Evolutionary conservation across 2,329 filamentous ascomycete species (phyloP), one percentile per base, ranked within the genome.

Genomic region (Calcarisporium arbuscula): DNA sequence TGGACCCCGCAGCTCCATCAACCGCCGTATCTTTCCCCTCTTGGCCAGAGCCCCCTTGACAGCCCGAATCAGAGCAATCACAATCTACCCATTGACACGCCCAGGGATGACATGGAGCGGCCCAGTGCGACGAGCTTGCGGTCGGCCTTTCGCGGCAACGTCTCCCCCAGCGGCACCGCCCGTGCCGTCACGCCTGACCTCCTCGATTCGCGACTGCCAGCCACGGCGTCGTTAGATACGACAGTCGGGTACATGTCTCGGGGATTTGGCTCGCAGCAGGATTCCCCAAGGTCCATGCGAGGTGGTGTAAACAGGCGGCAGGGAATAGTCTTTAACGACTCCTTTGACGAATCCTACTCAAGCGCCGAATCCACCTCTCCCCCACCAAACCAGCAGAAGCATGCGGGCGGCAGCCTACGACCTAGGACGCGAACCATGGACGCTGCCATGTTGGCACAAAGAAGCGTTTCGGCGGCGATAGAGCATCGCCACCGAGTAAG

Each of bases 161-260:
- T 52, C 32, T 45, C 47, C 34, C 41, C 51, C 34, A 58, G 64
- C 45, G 51, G 56, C 43, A 74, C 72, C 29, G 74, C 81, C 49
- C 76, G 81, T 43, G 64, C 79, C 37, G 77, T 84, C 44, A 84
- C 80, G 42, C 80, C 81, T 45, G 82, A 86, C 28, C 60, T 59
- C 27, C 43, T 53, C 41, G 67, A 70, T 28, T 39, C 47, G 49
- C 51, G 45, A 46, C 50, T 45, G 41, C 42, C 43, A 22, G 46
- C 40, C 28, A 34, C 48, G 31, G 30, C 41, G 20, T 38, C 46
- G 21, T 32, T 35, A 20, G 50, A 54, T 17, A 30, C 34, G 17
- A 39, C 28, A 15, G 40, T 48, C 31, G 45, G 47, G 17, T 36
- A 47, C 28, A 32, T 50, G 33, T 44, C 46, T 34, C 48, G 48